Evolutionary conservation across 148 eudicot genomes (phyloP).

Genomic region (Oxyria digyna): DNA sequence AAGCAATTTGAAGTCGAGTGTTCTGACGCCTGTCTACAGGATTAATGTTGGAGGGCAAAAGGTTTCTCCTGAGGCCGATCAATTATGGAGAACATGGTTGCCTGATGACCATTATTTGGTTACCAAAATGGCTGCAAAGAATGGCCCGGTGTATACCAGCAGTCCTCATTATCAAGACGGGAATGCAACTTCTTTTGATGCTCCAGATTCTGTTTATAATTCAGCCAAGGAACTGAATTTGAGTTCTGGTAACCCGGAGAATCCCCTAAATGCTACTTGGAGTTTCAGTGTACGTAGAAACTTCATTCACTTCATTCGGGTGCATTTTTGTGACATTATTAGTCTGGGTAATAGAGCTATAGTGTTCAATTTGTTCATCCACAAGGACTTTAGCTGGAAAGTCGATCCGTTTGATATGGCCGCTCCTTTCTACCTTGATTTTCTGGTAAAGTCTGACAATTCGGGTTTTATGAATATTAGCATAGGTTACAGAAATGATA

Average conservation of each 20-base stretch:
- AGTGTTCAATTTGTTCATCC: slow-evolving; percentile 42
- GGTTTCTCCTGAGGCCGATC: slow-evolving; percentile 15
- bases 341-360: slow-evolving; percentile 33
- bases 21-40: slow-evolving; percentile 3
- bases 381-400: slow-evolving; percentile 23
- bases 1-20: not conserved
- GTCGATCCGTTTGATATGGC: slow-evolving; percentile 40
- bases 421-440: slow-evolving; percentile 31
- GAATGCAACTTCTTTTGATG: slow-evolving; percentile 12
- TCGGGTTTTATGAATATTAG: not conserved
- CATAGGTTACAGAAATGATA: not conserved
- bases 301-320: slow-evolving; percentile 26
- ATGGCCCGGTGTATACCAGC: slow-evolving; percentile 7
- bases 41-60: slow-evolving; percentile 19
- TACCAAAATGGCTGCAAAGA: slow-evolving; percentile 8
- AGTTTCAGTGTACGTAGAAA: slow-evolving; percentile 26
- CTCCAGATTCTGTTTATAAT: slow-evolving; percentile 18
- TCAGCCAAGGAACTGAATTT: slow-evolving; percentile 20
- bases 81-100: slow-evolving; percentile 21
- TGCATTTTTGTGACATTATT: slow-evolving; percentile 46
- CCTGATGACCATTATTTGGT: slow-evolving; percentile 15
- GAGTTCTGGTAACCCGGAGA: slow-evolving; percentile 13
- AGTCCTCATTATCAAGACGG: slow-evolving; percentile 10
- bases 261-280: slow-evolving; percentile 40
- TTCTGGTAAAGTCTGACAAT: not conserved